Evolutionary conservation across 768 basidiomycete species (phyloP), one percentile per base, ranked within the genome.

Genomic region (Rubroboletus pulcherrimus): DNA sequence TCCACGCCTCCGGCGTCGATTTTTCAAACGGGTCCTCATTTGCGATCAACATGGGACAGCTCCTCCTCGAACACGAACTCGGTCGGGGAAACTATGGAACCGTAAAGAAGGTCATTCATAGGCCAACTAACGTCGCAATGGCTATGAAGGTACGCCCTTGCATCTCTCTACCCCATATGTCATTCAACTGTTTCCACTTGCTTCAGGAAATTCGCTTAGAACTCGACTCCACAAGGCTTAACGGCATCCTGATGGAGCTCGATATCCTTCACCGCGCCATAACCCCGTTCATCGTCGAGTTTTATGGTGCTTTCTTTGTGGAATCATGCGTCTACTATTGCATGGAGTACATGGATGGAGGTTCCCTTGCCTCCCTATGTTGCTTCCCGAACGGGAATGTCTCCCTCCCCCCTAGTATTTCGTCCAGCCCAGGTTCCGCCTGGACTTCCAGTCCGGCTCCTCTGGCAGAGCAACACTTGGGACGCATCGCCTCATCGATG

Each of bases 291-390:
- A 98, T 98, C 61, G 92, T 99, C 65, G 97, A 98, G 58, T 99
- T 99, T 64, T 98, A 96, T 69, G 97, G 97, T 42, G 97, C 97
- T 5, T 99, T 99, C 77, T 98, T 97, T 73, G 94, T 97, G 73
- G 97, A 99, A 69, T 92, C 92, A n/a, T 99, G 96, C 71, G 97
- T 99, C 24, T 98, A 99, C 74, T 98, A 97, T 71, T 98, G 95
- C 74, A 98, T 98, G 95, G 97, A 99, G 77, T 92, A 87, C 74
- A 99, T 99, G 97, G 96, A 99, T 69, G 95, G 94, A 11, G 94
- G 95, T n/a, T 90, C 87, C 39, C 80, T 99, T 45, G 97, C 98
- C 70, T 98, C 29, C 73, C 79, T 59, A 71, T 77, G 65, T 33
- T 74, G 74, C 82, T 86, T 57, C 82, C 84, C 46, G 37, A 72